Base-by-base conservation (phyloP, 2,329 filamentous ascomycete species). In the Blumeria graminis region DNA sequence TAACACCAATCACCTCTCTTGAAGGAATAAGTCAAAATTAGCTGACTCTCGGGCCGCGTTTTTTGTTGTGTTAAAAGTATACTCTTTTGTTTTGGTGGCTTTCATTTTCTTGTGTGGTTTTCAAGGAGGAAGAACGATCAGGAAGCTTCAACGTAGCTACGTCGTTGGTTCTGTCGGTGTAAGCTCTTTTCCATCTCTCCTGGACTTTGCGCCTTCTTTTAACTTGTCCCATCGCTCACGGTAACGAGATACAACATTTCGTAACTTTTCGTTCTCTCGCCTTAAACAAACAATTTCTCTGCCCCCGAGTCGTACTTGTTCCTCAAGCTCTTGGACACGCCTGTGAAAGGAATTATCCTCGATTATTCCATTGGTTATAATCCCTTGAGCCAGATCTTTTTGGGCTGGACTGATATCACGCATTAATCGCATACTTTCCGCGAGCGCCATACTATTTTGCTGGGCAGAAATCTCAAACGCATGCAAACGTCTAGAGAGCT, bases 401-500 rank as follows among this genome's bases (percentile, higher is more conserved):
- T 41, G 60, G 70, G 60, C 63, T 1, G 78, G 77, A 39, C 77
- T 80, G 4, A 72, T 71, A 1, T 77, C 76, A 13, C 75, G 71
- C 69, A 78, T 76, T 6, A 82, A 67, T n/a, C 78, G 72, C 66
- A 80, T 81, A 62, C 86, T 94, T 67, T 95, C 87, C 13, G 89
- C 86, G 36, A 96, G 76, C 3, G 87, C 86, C 69, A 89, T 78
- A 56, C 84, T 86, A 39, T 84, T 89, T 60, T 82, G 87, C 69
- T 96, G 92, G 0, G 88, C 87, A 63, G 86, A 89, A 41, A 87
- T 82, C 69, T 98, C 90, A 70, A 94, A 98, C 60, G 88, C 84
- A 63, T 92, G 85, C n/a, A 98, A 76, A 0, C 90, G 80, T 63
- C 84, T 86, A 60, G 84, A 86, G 38, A 95, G 76, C 54, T 86